Conservation (phyloP, 2,329 filamentous ascomycete genomes). For the Neopestalotiopsis clavispora region DNA sequence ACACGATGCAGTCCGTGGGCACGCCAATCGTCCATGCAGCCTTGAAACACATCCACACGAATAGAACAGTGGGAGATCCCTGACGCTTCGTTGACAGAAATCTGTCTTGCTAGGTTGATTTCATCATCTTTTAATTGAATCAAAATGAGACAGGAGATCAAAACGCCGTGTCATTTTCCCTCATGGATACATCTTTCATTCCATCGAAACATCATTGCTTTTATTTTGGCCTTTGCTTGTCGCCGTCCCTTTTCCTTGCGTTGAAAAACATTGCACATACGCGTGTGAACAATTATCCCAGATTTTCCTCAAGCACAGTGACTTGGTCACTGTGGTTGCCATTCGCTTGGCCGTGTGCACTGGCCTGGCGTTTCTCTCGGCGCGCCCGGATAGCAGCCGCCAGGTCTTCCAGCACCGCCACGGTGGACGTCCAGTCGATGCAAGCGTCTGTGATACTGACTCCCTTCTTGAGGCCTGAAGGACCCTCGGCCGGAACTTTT, state of each 20-base stretch:
- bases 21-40: too few species aligned
- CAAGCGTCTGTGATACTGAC: conserved; percentile 96
- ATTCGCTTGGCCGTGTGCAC: conserved; percentile 30
- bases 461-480: conserved; percentile 79
- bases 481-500: conserved; percentile 86
- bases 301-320: conserved; percentile 56
- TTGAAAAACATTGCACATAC: not conserved
- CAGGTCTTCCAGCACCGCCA: conserved; percentile 81
- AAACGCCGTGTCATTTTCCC: conserved; percentile 8
- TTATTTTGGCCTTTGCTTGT: not conserved
- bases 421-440: conserved; percentile 89
- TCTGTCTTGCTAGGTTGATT: not conserved
- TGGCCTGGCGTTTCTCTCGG: conserved; percentile 54
- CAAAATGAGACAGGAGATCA: not conserved
- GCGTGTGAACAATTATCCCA: conserved; percentile 1
- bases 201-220: conserved; percentile 9
- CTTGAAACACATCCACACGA: too few species aligned
- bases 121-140: not conserved
- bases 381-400: conserved; percentile 82
- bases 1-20: too few species aligned
- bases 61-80: too few species aligned
- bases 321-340: conserved; percentile 39
- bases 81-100: too few species aligned
- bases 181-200: not conserved
- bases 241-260: conserved; percentile 9